These are phyloP conservation scores for Pseudogymnoascus sp. DNA, from an alignment of 2,329 filamentous ascomycete species.

Conservation along the genomic window DNA sequence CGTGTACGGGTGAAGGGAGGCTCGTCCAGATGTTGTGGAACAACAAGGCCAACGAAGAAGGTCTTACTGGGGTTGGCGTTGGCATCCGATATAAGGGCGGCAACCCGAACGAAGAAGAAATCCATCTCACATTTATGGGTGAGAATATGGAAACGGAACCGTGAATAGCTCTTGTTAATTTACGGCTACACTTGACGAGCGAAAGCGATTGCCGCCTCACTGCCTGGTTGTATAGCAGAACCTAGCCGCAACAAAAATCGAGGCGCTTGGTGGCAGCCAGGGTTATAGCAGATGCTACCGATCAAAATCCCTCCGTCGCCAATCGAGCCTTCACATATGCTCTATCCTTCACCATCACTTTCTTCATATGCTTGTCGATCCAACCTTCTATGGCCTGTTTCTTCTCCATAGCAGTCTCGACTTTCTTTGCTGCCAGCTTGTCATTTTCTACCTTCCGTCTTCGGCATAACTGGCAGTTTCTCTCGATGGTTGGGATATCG, in stretches of 20 bases:
- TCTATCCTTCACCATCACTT: not conserved
- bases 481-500: not conserved
- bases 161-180: not conserved
- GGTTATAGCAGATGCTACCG: not conserved
- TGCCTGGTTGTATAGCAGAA: not conserved
- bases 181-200: not conserved
- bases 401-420: not conserved
- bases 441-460: not conserved
- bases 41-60: slow-evolving; percentile 49
- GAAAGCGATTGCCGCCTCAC: not conserved
- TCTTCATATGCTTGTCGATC: slow-evolving; percentile 2
- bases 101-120: slow-evolving; percentile 29
- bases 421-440: not conserved
- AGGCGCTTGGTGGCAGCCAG: not conserved
- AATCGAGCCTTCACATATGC: not conserved
- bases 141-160: slow-evolving; percentile 20
- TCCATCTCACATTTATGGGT: slow-evolving; percentile 47
- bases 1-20: slow-evolving; percentile 49
- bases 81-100: slow-evolving; percentile 35
- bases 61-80: slow-evolving; percentile 53
- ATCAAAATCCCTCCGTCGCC: not conserved
- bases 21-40: slow-evolving; percentile 71
- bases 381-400: not conserved
- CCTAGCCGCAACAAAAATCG: not conserved
- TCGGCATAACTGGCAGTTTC: not conserved